These are phyloP conservation scores for Aurinia saxatilis DNA, from an alignment of 345 rosid genomes.

Conservation along the genomic window DNA sequence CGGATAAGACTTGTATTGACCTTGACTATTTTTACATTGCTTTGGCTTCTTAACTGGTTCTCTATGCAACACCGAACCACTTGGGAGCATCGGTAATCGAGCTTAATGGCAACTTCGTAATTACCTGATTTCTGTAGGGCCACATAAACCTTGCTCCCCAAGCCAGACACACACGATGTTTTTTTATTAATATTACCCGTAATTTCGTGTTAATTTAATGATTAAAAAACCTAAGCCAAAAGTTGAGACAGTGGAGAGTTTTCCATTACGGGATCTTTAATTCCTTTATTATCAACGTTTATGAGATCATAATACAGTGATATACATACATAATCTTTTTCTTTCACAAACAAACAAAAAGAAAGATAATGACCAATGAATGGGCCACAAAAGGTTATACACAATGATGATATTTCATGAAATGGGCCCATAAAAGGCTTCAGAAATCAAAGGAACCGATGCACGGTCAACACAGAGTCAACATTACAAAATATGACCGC, in stretches of 20 bases:
- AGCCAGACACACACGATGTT: constrained; percentile 17
- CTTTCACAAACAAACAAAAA: no score
- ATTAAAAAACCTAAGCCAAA: neutral
- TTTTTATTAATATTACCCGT: neutral
- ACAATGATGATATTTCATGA: neutral
- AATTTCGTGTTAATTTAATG: neutral
- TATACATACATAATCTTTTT: no score
- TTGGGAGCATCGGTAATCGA: constrained; percentile 28
- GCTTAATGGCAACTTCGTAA: constrained; percentile 30
- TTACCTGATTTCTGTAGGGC: constrained; percentile 7
- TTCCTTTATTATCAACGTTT: neutral
- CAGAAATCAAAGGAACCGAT: constrained; percentile 9
- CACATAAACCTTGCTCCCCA: constrained; percentile 43
- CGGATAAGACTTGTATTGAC: constrained; percentile 34
- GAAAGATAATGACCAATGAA: neutral
- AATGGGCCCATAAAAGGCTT: neutral
- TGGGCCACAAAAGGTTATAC: neutral
- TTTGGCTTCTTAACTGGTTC: constrained; percentile 1
- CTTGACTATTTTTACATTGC: constrained; percentile 16
- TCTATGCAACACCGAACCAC: constrained; percentile 12
- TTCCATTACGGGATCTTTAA: no score
- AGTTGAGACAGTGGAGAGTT: neutral
- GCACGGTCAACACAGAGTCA: constrained; percentile 31
- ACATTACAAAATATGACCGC: constrained; percentile 33
- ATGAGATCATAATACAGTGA: neutral